A percentile compares a stretch with the other conserved stretches of the same genome.
phyloP scores from a whole-genome alignment of 495 filamentous ascomycete genomes.

The Trichoderma virens region DNA sequence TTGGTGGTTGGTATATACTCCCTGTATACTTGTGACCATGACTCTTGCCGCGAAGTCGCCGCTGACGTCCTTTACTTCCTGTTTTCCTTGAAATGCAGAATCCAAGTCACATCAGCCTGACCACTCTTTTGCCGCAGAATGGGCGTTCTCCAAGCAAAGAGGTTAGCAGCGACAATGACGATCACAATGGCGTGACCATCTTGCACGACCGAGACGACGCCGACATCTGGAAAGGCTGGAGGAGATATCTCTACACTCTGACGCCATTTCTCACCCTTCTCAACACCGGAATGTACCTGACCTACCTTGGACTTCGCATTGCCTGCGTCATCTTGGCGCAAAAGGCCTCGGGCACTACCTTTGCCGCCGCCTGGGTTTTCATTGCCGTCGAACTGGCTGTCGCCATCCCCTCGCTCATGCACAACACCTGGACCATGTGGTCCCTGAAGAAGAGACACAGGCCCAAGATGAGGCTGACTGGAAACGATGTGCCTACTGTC shows the following conservation, averaged over 20 bases:
- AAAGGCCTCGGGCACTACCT: conserved; percentile 19
- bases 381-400: conserved; percentile 32
- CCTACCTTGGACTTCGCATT: conserved; percentile 34
- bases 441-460: conserved; percentile 32
- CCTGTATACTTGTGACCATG: background rate
- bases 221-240: conserved; percentile 37
- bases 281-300: conserved; percentile 30
- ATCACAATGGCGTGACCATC: conserved; percentile 27
- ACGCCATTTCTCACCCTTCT: conserved; percentile 31
- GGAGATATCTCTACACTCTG: conserved; percentile 29
- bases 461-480: conserved; percentile 34
- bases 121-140: conserved; percentile 9
- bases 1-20: background rate
- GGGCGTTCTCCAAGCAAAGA: conserved; percentile 15
- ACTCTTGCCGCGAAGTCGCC: conserved; percentile 8
- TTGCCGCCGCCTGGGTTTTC: conserved; percentile 34
- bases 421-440: conserved; percentile 38
- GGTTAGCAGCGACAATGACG: conserved; percentile 24
- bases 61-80: background rate
- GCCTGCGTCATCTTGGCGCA: conserved; percentile 33
- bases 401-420: conserved; percentile 33
- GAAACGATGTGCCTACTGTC: conserved; percentile 37
- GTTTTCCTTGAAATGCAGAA: background rate
- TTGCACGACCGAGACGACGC: conserved; percentile 34
- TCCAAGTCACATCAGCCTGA: background rate